A percentile compares a stretch with the other conserved stretches of the same genome.
phyloP scores from a whole-genome alignment of 2,329 filamentous ascomycete species.

The Saccharata proteae region DNA sequence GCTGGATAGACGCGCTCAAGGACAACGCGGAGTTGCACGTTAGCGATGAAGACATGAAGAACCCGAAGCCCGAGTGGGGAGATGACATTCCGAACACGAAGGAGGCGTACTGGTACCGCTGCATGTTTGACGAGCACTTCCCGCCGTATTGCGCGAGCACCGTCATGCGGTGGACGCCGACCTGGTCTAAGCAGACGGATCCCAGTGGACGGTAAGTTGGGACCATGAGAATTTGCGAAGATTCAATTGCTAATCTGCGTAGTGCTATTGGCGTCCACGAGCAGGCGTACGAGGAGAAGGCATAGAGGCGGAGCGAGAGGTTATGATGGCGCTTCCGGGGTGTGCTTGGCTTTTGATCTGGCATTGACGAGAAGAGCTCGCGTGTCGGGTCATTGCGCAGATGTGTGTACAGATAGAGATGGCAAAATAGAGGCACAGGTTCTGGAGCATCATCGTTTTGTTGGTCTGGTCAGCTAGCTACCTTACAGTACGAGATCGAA shows the following conservation, averaged over 20 bases:
- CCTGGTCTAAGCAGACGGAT: conserved; percentile 92
- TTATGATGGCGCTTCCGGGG: too few species aligned
- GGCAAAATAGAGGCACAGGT: too few species aligned
- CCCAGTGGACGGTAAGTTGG: conserved; percentile 72
- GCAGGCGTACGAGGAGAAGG: conserved; percentile 13
- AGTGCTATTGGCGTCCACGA: conserved; percentile 15
- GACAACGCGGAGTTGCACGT: conserved; percentile 83
- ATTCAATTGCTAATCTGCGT: conserved; percentile 6
- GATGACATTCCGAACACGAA: conserved; percentile 87
- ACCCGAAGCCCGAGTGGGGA: conserved; percentile 95
- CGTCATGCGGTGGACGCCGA: conserved; percentile 93
- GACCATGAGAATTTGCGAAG: conserved; percentile 5
- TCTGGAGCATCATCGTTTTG: too few species aligned
- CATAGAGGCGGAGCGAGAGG: too few species aligned
- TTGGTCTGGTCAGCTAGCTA: too few species aligned
- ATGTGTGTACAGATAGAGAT: too few species aligned
- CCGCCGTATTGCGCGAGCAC: conserved; percentile 81
- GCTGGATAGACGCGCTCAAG: conserved; percentile 97
- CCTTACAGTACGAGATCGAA: too few species aligned
- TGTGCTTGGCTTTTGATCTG: too few species aligned
- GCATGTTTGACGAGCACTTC: conserved; percentile 99
- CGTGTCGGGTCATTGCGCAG: too few species aligned
- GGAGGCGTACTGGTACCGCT: conserved; percentile 98
- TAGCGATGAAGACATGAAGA: conserved; percentile 97
- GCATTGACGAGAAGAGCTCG: too few species aligned